Conservation (phyloP, 768 basidiomycete species). For the Macrolepiota albuminosa region DNA sequence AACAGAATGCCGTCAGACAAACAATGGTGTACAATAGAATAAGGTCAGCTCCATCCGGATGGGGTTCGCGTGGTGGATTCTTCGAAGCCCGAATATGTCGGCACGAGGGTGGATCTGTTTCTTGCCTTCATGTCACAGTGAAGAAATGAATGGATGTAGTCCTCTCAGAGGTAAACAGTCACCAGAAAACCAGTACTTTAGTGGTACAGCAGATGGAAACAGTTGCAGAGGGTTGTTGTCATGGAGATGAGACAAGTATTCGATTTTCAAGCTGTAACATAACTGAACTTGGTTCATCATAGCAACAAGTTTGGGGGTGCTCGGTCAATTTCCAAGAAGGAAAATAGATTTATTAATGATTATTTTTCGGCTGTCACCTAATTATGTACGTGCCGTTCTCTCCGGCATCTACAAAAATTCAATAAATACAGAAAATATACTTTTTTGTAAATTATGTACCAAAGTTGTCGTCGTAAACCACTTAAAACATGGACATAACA, state of each 20-base stretch:
- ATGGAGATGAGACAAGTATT: constrained; percentile 8
- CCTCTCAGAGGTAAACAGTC: background rate
- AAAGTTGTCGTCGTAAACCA: background rate
- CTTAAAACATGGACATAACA: constrained; percentile 4
- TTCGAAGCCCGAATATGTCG: constrained; percentile 20
- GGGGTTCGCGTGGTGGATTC: constrained; percentile 6
- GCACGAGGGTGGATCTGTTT: constrained; percentile 7
- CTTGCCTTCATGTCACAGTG: constrained; percentile 6
- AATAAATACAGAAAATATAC: background rate
- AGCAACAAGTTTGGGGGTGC: background rate
- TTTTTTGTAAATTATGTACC: background rate
- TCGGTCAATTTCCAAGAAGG: constrained; percentile 10
- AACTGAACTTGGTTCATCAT: constrained; percentile 9
- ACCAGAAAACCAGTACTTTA: background rate
- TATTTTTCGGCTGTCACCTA: constrained; percentile 9
- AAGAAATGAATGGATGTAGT: background rate
- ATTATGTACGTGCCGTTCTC: background rate
- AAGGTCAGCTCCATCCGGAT: constrained; percentile 12
- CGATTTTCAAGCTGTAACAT: background rate
- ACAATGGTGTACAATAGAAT: constrained; percentile 10
- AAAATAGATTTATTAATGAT: background rate
- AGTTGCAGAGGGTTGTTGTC: constrained; percentile 11
- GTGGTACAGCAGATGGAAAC: background rate
- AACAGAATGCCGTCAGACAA: constrained; percentile 22
- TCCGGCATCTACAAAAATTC: background rate